A percentile compares a stretch with the other conserved stretches of the same genome.
These are phyloP conservation scores for Populus trichocarpa DNA, from an alignment of 441 rosid species.

Conservation along the genomic window DNA sequence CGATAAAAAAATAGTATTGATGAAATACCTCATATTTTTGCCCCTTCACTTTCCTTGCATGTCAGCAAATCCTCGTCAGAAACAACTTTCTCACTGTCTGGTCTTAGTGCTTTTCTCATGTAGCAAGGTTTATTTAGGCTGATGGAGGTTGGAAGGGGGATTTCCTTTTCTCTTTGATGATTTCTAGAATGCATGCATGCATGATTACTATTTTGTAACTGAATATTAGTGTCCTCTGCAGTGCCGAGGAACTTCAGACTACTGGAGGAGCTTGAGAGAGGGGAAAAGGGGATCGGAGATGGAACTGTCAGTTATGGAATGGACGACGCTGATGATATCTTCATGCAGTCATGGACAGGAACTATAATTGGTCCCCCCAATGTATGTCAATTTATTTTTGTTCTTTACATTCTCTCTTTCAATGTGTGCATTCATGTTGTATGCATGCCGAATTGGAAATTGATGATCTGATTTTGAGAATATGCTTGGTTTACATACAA, in stretches of 20 bases:
- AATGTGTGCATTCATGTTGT: not conserved
- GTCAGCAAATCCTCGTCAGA: not conserved
- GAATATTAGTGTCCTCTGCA: conserved; percentile 22
- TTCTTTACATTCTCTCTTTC: not conserved
- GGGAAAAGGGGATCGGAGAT: conserved; percentile 75
- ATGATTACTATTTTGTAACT: conserved; percentile 4
- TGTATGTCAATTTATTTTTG: conserved; percentile 26
- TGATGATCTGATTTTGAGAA: not conserved
- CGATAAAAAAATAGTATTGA: not conserved
- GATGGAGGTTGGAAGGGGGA: not conserved
- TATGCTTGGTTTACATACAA: not conserved
- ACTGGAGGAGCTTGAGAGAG: conserved; percentile 78
- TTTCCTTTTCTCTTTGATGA: not conserved
- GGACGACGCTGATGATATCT: conserved; percentile 73
- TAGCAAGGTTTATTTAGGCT: not conserved
- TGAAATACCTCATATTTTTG: not conserved
- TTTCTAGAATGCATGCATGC: conserved; percentile 2
- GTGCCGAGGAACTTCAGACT: conserved; percentile 71
- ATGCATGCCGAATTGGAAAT: not conserved
- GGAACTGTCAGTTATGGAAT: conserved; percentile 80
- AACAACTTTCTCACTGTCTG: not conserved
- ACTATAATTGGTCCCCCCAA: conserved; percentile 70
- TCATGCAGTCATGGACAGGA: conserved; percentile 77
- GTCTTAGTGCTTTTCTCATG: not conserved
- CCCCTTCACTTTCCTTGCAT: not conserved